These are phyloP conservation scores for Melanomma pulvis-pyrius DNA, from an alignment of 495 filamentous ascomycete genomes.

Conservation along the genomic window DNA sequence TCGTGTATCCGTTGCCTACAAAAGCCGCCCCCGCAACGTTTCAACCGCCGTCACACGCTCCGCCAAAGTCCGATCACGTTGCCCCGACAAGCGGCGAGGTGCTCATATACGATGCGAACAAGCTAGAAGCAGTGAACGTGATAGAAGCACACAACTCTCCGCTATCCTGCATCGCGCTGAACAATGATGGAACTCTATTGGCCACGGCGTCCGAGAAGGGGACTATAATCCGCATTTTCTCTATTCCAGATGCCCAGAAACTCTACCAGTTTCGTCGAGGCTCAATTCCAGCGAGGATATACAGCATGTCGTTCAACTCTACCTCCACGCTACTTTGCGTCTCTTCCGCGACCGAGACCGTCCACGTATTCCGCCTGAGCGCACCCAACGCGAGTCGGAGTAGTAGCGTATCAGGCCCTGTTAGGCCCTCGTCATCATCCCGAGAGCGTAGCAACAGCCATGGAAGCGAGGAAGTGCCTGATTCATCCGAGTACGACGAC, in stretches of 20 bases:
- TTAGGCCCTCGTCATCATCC: slow-evolving; percentile 28
- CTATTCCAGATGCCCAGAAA: slow-evolving; percentile 83
- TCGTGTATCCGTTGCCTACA: slow-evolving; percentile 89
- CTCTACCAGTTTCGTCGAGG: slow-evolving; percentile 94
- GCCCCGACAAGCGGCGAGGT: slow-evolving; percentile 90
- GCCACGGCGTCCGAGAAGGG: slow-evolving; percentile 97
- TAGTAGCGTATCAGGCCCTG: slow-evolving; percentile 42
- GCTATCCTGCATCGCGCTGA: slow-evolving; percentile 83
- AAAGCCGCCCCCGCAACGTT: slow-evolving; percentile 68
- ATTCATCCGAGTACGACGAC: slow-evolving; percentile 32
- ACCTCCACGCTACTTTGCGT: slow-evolving; percentile 91
- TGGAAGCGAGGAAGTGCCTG: slow-evolving; percentile 47
- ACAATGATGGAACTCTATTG: slow-evolving; percentile 88
- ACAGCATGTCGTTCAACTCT: slow-evolving; percentile 99
- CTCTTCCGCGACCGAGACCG: slow-evolving; percentile 92
- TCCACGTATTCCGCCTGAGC: slow-evolving; percentile 90
- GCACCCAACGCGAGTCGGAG: slow-evolving; percentile 42
- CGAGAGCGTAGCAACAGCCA: slow-evolving; percentile 50
- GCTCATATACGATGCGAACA: slow-evolving; percentile 83
- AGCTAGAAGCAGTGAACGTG: slow-evolving; percentile 87
- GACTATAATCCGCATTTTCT: slow-evolving; percentile 94
- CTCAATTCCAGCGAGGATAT: slow-evolving; percentile 90
- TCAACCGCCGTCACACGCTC: slow-evolving; percentile 77
- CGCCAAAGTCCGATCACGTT: slow-evolving; percentile 72
- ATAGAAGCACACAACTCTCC: slow-evolving; percentile 94